Evolutionary conservation across 495 filamentous ascomycete genomes (phyloP), one percentile per base, ranked within the genome.

Genomic region (Clohesyomyces aquaticus): DNA sequence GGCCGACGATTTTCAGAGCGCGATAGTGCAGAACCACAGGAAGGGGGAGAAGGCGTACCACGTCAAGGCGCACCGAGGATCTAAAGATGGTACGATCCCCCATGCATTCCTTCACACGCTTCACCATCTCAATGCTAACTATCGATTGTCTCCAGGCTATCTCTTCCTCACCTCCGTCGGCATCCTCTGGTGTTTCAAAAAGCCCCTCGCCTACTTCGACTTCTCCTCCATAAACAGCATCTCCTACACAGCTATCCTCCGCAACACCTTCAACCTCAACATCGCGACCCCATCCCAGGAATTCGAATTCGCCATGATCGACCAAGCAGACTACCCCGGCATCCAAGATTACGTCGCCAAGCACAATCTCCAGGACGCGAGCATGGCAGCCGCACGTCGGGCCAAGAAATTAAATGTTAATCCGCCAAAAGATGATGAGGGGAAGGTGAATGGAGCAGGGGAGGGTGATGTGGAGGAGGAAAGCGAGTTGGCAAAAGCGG

Each of bases 131-230:
- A 46, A 55, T 14, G 16, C 19, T n/a, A 23, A 1, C 50, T 6
- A 25, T 16, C 22, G 18, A 38, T 59, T 32, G 53, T 21, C 26
- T 50, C 9, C 45, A 85, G 93, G 94, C 11, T 98, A 87, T 63
- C 81, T 98, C 11, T 98, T 96, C 76, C 88, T 98, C 72, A 80
- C 97, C 6, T 83, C 88, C 43, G 87, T 81, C 21, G 94, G 94
- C 1, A 93, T 98, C 47, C 73, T 98, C 27, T 98, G 89, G 80
- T 92, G 86, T 0, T 98, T 96, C 83, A 96, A 96, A 75, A 98
- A 98, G 71, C 94, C 94, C 0, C 77, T 98, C 23, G 69, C 91
- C 16, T 96, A 91, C 79, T 86, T 98, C 63, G 85, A 91, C 2
- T 88, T 95, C 47, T 84, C 88, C 46, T 78, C 81, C 41, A 88